Evolutionary conservation across 2,329 filamentous ascomycete species (phyloP), one percentile per base, ranked within the genome.

Genomic region (Fusarium gaditjirri): DNA sequence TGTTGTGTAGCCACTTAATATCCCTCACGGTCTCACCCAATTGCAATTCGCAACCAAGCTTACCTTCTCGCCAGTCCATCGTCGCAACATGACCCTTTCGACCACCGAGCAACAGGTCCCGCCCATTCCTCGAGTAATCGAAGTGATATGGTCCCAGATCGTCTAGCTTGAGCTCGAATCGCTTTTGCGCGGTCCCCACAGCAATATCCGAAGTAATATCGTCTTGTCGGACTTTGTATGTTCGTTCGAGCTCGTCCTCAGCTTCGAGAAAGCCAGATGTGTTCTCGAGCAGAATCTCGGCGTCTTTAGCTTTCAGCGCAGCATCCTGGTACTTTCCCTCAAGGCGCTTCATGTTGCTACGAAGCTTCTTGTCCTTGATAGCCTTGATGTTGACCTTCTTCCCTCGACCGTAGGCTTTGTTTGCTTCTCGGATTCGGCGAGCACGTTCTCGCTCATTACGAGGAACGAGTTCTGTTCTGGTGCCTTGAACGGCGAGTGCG

Each of bases 1-100:
- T 95, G 80, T 97, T 97, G 83, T 98, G 94, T 76, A 98, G 86
- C 93, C 94, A 99, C 79, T 91, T 92, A 31, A 92, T 92, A 82
- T 98, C 95, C 57, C 95, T 88, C 17, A 98, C 88, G 1, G 94
- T 98, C 85, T 99, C 96, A 55, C 91, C 90, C 70, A 99, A 86
- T 80, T 99, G 94, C 71, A 98, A 78, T 81, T 99, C 96, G 80
- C 94, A 98, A 11, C 93, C 94, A 66, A 98, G 84, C 81, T 95
- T 97, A 44, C 95, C 95, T 75, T 93, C 92, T 71, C 95, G 88
- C 95, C 96, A 99, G 82, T 99, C 95, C 90, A 98, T 97, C 2
- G 93, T 95, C 62, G 96, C 95, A 73, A 99, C 86, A 89, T 99
- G 96, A 19, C 96, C 96, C 82, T 97, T 98, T 67, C 94, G 88